Evolutionary conservation across 345 rosid species (phyloP).

Genomic region (Corchorus capsularis): DNA sequence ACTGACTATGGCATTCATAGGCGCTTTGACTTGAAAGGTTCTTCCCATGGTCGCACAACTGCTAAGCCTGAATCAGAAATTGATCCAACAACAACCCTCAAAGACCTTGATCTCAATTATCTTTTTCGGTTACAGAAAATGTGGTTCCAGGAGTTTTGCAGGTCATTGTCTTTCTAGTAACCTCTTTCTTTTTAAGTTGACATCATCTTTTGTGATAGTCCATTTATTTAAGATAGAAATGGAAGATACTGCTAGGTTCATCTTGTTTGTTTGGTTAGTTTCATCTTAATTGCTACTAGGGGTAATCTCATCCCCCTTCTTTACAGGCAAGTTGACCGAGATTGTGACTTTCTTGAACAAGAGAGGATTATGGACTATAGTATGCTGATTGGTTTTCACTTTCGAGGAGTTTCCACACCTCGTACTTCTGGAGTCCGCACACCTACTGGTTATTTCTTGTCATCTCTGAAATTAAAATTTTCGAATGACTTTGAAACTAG

Average conservation of each 20-base stretch:
- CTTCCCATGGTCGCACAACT: conserved; percentile 92
- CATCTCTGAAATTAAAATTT: conserved; percentile 11
- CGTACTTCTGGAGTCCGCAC: conserved; percentile 53
- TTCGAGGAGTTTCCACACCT: conserved; percentile 59
- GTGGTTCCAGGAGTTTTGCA: conserved; percentile 93
- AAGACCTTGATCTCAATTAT: conserved; percentile 92
- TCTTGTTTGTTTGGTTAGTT: background rate
- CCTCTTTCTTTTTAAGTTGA: background rate
- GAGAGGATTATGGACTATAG: conserved; percentile 98
- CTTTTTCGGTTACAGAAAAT: conserved; percentile 66
- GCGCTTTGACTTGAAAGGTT: conserved; percentile 94
- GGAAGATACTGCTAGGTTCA: background rate
- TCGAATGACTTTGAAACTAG: conserved; percentile 16
- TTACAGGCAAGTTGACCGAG: conserved; percentile 92
- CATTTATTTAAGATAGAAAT: background rate
- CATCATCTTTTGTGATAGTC: background rate
- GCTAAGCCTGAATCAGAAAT: conserved; percentile 80
- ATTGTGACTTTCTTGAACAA: conserved; percentile 91
- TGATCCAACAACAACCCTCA: conserved; percentile 89
- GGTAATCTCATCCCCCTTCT: background rate
- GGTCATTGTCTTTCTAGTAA: conserved; percentile 40
- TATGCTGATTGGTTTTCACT: conserved; percentile 87
- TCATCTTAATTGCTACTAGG: background rate
- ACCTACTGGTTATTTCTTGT: conserved; percentile 57
- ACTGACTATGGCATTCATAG: conserved; percentile 74